phyloP scores from a whole-genome alignment of 352 stramenopile genomes.

The Aphanomyces euteiches region DNA sequence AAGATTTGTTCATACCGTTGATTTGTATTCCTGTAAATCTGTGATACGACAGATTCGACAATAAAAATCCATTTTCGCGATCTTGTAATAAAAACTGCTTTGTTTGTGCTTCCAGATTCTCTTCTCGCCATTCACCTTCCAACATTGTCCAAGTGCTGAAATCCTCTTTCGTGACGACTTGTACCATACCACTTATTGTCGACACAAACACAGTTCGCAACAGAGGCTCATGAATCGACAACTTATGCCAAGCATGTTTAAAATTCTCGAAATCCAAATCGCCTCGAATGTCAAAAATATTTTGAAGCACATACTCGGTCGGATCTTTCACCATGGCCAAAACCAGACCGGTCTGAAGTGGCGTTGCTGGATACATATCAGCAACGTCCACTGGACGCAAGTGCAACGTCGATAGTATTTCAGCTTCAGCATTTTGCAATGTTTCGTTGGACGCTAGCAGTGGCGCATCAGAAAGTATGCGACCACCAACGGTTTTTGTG shows the following conservation, averaged over 20 bases:
- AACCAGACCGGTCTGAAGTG: neutral
- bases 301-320: neutral
- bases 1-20: neutral
- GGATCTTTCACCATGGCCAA: neutral
- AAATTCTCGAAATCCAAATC: neutral
- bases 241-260: neutral
- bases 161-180: neutral
- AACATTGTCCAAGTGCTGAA: neutral
- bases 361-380: constrained; percentile 5
- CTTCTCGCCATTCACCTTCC: neutral
- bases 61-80: neutral
- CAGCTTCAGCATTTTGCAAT: neutral
- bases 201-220: neutral
- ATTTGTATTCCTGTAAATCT: neutral
- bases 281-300: neutral
- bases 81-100: neutral
- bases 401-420: constrained; percentile 2
- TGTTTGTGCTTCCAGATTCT: neutral
- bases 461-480: neutral
- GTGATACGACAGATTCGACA: neutral
- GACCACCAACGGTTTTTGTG: neutral
- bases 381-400: neutral
- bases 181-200: neutral
- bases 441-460: neutral
- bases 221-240: neutral